These are phyloP conservation scores for Saccharum officinarum DNA, from an alignment of 176 grass and related monocot genomes.

Conservation along the genomic window DNA sequence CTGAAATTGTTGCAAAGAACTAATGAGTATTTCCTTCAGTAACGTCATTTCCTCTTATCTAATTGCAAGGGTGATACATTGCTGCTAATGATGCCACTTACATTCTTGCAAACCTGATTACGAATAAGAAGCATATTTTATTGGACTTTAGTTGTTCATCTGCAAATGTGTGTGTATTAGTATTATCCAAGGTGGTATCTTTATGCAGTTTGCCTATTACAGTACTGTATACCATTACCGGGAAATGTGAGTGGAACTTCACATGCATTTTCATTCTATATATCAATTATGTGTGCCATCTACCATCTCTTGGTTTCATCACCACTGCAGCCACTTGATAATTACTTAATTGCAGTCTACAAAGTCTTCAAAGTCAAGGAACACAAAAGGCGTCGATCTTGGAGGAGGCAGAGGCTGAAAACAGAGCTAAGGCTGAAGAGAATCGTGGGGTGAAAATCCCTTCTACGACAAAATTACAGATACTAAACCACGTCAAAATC, in stretches of 20 bases:
- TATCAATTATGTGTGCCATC: background rate
- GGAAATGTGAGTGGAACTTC: background rate
- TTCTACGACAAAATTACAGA: conserved; percentile 64
- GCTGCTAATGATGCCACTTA: background rate
- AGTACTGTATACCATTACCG: background rate
- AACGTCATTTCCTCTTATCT: conserved; percentile 4
- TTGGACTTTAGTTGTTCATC: background rate
- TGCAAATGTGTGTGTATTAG: background rate
- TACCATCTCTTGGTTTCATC: background rate
- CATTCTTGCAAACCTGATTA: conserved; percentile 1
- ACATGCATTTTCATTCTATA: background rate
- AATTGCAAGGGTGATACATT: background rate
- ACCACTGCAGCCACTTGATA: background rate
- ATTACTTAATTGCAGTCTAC: conserved; percentile 56
- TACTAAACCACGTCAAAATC: conserved; percentile 17
- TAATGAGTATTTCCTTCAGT: background rate
- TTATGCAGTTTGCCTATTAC: background rate
- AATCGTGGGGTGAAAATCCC: conserved; percentile 68
- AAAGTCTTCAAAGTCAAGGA: conserved; percentile 49
- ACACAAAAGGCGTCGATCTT: conserved; percentile 54
- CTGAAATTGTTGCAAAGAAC: conserved; percentile 13
- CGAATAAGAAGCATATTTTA: background rate
- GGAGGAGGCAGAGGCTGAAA: conserved; percentile 74
- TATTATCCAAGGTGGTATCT: background rate
- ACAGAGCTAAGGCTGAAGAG: conserved; percentile 58